These are phyloP conservation scores for Coprinopsis marcescibilis DNA, from an alignment of 768 basidiomycete species.

Conservation along the genomic window DNA sequence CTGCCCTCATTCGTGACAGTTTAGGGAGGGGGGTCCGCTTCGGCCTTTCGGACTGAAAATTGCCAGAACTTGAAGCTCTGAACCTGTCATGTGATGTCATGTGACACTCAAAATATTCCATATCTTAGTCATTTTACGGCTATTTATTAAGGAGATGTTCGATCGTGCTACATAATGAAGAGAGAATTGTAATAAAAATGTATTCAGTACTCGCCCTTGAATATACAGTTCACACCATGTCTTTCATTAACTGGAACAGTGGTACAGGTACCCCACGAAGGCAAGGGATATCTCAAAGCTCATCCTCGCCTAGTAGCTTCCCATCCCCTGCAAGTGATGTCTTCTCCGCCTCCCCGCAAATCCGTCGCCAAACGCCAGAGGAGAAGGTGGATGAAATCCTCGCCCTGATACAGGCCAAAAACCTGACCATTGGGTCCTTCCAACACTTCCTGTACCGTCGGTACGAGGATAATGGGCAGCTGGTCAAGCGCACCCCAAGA, in stretches of 20 bases:
- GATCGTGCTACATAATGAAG: neutral
- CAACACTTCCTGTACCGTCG: neutral
- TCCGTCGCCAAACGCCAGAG: neutral
- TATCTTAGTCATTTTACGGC: neutral
- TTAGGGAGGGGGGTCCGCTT: neutral
- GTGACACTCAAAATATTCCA: neutral
- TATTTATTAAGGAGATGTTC: neutral
- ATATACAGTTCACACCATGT: neutral
- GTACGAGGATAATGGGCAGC: neutral
- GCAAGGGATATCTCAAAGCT: neutral
- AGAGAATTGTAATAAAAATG: neutral
- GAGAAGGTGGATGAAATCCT: neutral
- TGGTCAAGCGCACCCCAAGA: neutral
- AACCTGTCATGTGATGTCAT: no score
- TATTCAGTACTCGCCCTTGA: neutral
- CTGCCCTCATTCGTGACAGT: neutral
- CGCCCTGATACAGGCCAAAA: neutral
- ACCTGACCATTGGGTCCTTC: neutral
- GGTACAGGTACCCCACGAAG: neutral
- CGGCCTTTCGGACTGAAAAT: neutral
- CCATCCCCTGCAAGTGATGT: neutral
- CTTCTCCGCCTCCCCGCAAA: neutral
- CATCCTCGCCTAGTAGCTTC: neutral
- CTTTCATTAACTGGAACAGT: neutral
- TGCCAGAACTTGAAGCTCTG: neutral